A percentile compares a stretch with the other conserved stretches of the same genome.
Conservation (phyloP, 495 filamentous ascomycete genomes). For the Neurospora sp. region DNA sequence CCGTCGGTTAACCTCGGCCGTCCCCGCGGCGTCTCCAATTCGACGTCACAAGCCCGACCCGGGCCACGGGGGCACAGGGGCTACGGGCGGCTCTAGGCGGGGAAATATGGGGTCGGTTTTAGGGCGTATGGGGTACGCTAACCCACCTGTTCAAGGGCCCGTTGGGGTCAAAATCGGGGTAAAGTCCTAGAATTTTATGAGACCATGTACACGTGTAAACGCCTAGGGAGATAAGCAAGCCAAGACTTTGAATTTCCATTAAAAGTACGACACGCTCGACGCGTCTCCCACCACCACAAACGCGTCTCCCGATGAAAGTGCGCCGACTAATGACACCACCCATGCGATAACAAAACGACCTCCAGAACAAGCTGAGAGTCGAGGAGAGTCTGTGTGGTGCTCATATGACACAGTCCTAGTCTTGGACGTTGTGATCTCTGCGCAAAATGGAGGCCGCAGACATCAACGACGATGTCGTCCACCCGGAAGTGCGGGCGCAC, state of each 20-base stretch:
- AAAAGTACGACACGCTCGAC: not conserved
- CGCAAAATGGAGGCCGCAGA: conserved; percentile 41
- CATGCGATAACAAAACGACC: not conserved
- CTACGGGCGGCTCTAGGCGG: not conserved
- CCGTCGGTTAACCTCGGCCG: conserved; percentile 33
- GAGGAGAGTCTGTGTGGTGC: not conserved
- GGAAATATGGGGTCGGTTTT: not conserved
- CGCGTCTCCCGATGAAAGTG: not conserved
- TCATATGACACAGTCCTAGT: not conserved
- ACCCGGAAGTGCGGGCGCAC: conserved; percentile 83
- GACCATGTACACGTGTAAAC: not conserved
- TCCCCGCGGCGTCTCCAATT: not conserved
- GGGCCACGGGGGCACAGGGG: not conserved
- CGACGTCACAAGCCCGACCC: not conserved
- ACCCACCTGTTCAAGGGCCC: not conserved
- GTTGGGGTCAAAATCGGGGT: not conserved
- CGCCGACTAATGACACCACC: not conserved
- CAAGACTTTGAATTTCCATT: not conserved
- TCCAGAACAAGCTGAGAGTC: not conserved
- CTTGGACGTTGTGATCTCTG: conserved; percentile 6
- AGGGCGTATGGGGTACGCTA: not conserved
- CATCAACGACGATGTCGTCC: conserved; percentile 47
- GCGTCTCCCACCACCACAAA: not conserved
- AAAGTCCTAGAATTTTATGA: not conserved
- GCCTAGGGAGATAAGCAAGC: not conserved